phyloP scores from a whole-genome alignment of 768 basidiomycete species.

The Serendipita vermifera region DNA sequence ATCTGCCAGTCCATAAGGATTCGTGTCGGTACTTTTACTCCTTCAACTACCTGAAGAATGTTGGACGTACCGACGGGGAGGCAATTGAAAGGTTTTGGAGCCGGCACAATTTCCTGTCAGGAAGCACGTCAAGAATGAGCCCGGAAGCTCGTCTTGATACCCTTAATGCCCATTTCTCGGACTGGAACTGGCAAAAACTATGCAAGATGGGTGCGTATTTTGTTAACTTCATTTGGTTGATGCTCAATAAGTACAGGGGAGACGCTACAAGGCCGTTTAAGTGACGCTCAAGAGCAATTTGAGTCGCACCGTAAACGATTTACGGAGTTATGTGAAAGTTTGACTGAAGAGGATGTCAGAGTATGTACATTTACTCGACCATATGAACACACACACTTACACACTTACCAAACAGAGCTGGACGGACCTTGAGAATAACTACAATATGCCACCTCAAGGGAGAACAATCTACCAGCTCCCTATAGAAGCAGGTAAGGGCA shows the following conservation, averaged over 20 bases:
- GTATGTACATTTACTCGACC: background rate
- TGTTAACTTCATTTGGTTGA: no score
- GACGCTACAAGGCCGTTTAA: no score
- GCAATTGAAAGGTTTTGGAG: constrained; percentile 23
- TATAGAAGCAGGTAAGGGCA: background rate
- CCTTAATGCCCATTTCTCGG: background rate
- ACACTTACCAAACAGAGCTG: background rate
- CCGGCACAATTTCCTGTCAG: background rate
- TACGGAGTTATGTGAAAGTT: background rate
- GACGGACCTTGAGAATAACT: background rate
- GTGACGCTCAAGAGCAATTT: background rate
- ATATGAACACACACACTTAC: background rate
- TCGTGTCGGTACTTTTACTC: constrained; percentile 23
- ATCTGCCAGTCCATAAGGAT: constrained; percentile 25
- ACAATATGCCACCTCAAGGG: background rate
- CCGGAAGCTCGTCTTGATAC: background rate
- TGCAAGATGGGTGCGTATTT: background rate
- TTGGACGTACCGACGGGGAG: constrained; percentile 27
- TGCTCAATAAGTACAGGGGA: no score
- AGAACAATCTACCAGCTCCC: background rate
- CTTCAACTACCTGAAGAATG: constrained; percentile 22
- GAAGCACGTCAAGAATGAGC: background rate
- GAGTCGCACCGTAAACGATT: background rate
- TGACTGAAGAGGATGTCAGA: background rate
- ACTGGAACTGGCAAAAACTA: background rate